phyloP scores from a whole-genome alignment of 176 grass and related monocot genomes.

The Elaeis guineensis region DNA sequence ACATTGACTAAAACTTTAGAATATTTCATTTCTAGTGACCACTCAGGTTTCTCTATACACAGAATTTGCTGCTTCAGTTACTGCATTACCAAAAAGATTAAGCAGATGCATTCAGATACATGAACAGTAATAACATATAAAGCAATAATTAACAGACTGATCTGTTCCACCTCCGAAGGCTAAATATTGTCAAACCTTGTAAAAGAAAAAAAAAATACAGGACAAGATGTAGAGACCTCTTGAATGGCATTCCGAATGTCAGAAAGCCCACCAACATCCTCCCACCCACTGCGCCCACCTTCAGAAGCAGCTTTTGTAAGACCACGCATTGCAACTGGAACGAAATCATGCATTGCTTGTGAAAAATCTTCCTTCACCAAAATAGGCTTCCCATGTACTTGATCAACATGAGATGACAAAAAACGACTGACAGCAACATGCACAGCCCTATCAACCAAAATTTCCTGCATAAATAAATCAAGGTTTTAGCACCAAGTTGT shows the following conservation, averaged over 20 bases:
- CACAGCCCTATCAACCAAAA: constrained; percentile 91
- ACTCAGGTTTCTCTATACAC: too few relatives aligned
- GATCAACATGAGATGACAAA: constrained; percentile 35
- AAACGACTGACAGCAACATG: constrained; percentile 63
- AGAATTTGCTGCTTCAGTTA: too few relatives aligned
- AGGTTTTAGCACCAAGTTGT: background rate
- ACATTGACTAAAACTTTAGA: too few relatives aligned
- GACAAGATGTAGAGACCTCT: constrained; percentile 44
- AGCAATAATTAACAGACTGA: too few relatives aligned
- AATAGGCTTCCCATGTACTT: constrained; percentile 25
- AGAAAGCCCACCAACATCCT: constrained; percentile 82
- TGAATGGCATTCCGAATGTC: constrained; percentile 74
- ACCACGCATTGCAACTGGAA: constrained; percentile 92
- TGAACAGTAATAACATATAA: too few relatives aligned
- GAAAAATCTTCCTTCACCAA: constrained; percentile 71
- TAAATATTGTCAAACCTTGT: too few relatives aligned
- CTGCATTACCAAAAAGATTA: too few relatives aligned
- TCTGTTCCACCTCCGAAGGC: too few relatives aligned
- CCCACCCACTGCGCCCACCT: constrained; percentile 65
- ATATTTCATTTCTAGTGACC: too few relatives aligned
- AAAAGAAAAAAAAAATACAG: constrained; percentile 9
- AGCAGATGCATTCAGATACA: too few relatives aligned
- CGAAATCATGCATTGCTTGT: constrained; percentile 78
- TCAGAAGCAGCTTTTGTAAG: constrained; percentile 75
- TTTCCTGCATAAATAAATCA: constrained; percentile 43